These are phyloP conservation scores for Ceratocystis diversiconidia DNA, from an alignment of 2,329 filamentous ascomycete species.

Conservation along the genomic window DNA sequence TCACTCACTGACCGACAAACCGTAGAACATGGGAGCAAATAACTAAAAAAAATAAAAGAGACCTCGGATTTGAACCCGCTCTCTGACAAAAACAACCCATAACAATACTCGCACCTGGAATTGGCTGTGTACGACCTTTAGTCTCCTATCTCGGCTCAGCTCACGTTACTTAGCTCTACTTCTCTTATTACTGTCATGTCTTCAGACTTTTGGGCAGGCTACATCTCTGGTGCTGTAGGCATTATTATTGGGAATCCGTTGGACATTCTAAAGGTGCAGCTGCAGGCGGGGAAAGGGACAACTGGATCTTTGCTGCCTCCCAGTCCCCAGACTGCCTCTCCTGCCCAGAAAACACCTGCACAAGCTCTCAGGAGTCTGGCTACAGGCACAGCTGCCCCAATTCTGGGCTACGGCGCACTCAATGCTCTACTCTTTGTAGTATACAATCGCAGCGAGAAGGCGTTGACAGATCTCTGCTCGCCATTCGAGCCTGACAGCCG, in stretches of 20 bases:
- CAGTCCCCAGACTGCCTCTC: not conserved
- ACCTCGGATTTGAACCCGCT: too few species aligned
- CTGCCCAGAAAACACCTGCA: not conserved
- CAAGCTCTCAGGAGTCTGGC: constrained; percentile 28
- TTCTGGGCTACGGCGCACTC: constrained; percentile 78
- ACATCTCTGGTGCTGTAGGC: constrained; percentile 69
- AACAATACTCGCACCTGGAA: too few species aligned
- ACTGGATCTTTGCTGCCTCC: constrained; percentile 12
- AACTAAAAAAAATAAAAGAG: too few species aligned
- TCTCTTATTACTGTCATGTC: constrained; percentile 38
- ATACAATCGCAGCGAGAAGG: constrained; percentile 68
- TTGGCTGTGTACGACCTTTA: not conserved
- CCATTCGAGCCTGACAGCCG: not conserved
- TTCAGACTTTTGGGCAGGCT: constrained; percentile 87
- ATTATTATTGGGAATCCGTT: constrained; percentile 85
- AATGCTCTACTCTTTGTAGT: constrained; percentile 82
- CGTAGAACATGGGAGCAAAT: too few species aligned
- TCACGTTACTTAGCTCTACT: not conserved
- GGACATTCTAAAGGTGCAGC: constrained; percentile 47
- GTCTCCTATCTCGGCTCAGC: not conserved
- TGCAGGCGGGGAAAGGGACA: constrained; percentile 45
- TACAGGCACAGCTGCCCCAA: constrained; percentile 65
- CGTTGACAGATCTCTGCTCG: constrained; percentile 34
- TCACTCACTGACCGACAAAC: not conserved
- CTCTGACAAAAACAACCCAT: too few species aligned